phyloP scores from a whole-genome alignment of 805 yeast species.

The Candida maesae region DNA sequence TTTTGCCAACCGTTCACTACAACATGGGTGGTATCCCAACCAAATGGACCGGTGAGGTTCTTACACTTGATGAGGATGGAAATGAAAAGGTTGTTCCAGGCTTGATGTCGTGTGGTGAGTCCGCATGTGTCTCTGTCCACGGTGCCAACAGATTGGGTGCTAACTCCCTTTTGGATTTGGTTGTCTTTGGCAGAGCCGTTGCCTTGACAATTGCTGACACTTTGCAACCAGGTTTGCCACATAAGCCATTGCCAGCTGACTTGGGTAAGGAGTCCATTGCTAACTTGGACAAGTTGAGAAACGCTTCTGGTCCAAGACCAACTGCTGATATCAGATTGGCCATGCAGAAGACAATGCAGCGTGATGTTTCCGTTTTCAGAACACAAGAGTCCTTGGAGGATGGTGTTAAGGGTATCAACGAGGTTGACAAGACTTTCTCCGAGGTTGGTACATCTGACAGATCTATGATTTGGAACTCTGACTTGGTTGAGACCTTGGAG shows the following conservation, averaged over 20 bases:
- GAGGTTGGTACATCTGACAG: slow-evolving; percentile 88
- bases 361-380: slow-evolving; percentile 95
- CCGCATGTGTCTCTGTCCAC: slow-evolving; percentile 98
- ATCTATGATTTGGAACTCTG: slow-evolving; percentile 99
- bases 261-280: slow-evolving; percentile 87
- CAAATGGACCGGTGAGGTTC: slow-evolving; percentile 92
- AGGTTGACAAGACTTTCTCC: slow-evolving; percentile 67
- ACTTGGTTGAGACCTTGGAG: slow-evolving; percentile 92
- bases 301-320: slow-evolving; percentile 72
- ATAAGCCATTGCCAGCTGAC: slow-evolving; percentile 76
- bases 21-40: slow-evolving; percentile 99
- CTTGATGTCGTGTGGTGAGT: slow-evolving; percentile 96
- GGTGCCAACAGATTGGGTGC: slow-evolving; percentile 99
- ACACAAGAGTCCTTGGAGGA: slow-evolving; percentile 86
- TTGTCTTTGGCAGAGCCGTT: slow-evolving; percentile 98
- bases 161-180: slow-evolving; percentile 92
- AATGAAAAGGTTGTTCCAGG: slow-evolving; percentile 92
- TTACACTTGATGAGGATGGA: slow-evolving; percentile 79
- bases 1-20: slow-evolving; percentile 96
- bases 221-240: slow-evolving; percentile 85
- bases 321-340: slow-evolving; percentile 87
- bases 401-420: slow-evolving; percentile 78
- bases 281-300: slow-evolving; percentile 85
- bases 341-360: slow-evolving; percentile 97
- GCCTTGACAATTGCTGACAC: slow-evolving; percentile 85